A percentile compares a stretch with the other conserved stretches of the same genome.
Conservation (phyloP, 2,329 filamentous ascomycete genomes). For the Bisporella sp. region DNA sequence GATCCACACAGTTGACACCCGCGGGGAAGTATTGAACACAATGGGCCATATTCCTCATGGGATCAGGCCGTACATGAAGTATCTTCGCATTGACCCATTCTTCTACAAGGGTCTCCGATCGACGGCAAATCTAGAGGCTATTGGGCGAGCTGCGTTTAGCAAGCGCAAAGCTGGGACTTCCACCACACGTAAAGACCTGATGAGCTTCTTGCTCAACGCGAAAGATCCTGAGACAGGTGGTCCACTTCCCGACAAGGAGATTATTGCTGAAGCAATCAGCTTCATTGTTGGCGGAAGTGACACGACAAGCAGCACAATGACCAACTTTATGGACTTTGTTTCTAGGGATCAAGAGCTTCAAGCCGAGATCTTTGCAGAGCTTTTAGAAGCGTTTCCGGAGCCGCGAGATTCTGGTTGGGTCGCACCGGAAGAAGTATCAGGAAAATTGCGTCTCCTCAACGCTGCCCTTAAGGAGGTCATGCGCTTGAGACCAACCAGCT, state of each 20-base stretch:
- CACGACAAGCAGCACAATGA: conserved; percentile 1
- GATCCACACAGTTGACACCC: background rate
- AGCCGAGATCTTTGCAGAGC: background rate
- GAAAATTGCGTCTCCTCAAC: background rate
- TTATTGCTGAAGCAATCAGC: conserved; percentile 3
- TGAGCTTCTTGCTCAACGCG: conserved; percentile 2
- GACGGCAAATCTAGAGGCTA: background rate
- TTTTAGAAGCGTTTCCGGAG: background rate
- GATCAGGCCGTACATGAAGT: conserved; percentile 1
- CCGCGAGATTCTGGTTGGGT: background rate
- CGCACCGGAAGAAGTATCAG: background rate
- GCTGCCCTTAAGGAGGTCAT: background rate
- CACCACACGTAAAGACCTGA: background rate
- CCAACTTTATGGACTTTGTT: conserved; percentile 1
- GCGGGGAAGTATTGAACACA: background rate
- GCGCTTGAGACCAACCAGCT: conserved; percentile 1
- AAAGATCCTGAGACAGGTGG: conserved; percentile 1
- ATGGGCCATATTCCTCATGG: background rate
- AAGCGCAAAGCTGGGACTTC: background rate
- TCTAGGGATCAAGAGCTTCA: background rate
- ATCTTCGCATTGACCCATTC: background rate
- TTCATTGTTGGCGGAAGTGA: conserved; percentile 2
- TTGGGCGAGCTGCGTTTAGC: background rate
- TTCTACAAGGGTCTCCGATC: background rate
- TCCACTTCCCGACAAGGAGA: background rate